Conservation (phyloP, 495 filamentous ascomycete species). For the Hypoxylon trugodes region DNA sequence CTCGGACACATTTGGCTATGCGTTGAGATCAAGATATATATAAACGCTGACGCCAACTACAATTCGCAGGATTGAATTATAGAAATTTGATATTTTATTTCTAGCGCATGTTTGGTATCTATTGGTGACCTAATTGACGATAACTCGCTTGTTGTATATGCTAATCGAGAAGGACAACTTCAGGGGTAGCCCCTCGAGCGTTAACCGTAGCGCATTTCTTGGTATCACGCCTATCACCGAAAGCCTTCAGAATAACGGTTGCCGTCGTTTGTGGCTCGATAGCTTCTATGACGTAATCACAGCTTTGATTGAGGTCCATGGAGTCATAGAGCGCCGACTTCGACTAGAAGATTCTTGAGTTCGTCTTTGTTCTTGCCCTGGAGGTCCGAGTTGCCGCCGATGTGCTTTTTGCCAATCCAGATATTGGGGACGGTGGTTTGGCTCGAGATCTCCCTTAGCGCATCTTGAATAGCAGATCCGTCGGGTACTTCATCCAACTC, state of each 20-base stretch:
- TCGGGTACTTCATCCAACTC: conserved; percentile 93
- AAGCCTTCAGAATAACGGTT: too few relatives aligned
- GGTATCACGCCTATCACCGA: too few relatives aligned
- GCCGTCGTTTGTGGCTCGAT: too few relatives aligned
- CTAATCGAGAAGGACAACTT: too few relatives aligned
- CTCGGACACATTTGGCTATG: background rate
- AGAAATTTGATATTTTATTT: too few relatives aligned
- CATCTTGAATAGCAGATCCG: conserved; percentile 82
- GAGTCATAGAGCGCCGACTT: conserved; percentile 50
- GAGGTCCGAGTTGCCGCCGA: conserved; percentile 96
- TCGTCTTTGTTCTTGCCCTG: conserved; percentile 65
- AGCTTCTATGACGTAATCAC: conserved; percentile 4
- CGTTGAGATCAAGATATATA: background rate
- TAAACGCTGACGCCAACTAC: background rate
- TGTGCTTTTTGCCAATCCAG: conserved; percentile 89
- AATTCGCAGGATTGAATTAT: background rate
- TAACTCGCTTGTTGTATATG: too few relatives aligned
- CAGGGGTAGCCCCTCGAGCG: too few relatives aligned
- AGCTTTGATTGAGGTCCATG: conserved; percentile 14
- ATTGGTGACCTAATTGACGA: too few relatives aligned
- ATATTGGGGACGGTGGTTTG: conserved; percentile 95
- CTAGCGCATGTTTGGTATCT: too few relatives aligned
- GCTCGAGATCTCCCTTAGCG: conserved; percentile 78
- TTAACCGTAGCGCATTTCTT: too few relatives aligned
- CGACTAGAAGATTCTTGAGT: conserved; percentile 52